Evolutionary conservation across 2,329 filamentous ascomycete genomes (phyloP), one percentile per base, ranked within the genome.

Genomic region (Lasiodiplodia theobromae): DNA sequence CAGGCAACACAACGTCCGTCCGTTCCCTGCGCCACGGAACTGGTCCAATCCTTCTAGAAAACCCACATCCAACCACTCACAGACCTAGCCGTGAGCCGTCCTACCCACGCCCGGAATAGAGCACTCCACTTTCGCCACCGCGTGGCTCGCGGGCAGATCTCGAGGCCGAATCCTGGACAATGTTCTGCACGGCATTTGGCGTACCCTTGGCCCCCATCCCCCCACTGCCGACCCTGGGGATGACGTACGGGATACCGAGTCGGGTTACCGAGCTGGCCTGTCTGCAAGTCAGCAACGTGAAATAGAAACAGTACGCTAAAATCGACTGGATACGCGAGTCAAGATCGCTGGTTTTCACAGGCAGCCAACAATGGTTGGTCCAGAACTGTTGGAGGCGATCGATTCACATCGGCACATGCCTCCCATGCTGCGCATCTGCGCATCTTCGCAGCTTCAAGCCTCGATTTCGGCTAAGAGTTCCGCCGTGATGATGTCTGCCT

Each of bases 401-500:
- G 31, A 10, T 34, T 34, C 8, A 34, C 31, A 34, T 34, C 40
- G 40, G 40, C 7, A 44, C 40, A 44, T 44, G 40, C 40, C 40
- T 44, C 16, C 40, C 1, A 23, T 44, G 40, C 10, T 47, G 44
- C 44, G 44, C 44, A 47, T 47, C 10, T 47, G 44, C 44, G 44
- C 44, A 47, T 47, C 8, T 47, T 40, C 38, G 38, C 38, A 14
- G 3, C 18, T 21, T 21, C 40, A 6, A 18, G 8, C 8, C n/a
- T n/a, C 18, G 6, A 16, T 16, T 2, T 38, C 58, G 58, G 58
- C 40, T 40, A 37, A 25, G 31, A 25, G 47, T 51, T 12, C 18
- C 25, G 28, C 58, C 58, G 58, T 34, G 53, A 56, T 49, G 16
- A 62, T 51, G 40, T 21, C 51, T 53, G 51, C 51, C 51, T 53